Evolutionary conservation across 148 eudicot species (phyloP), one percentile per base, ranked within the genome.

Genomic region (Vaccinium macrocarpon): DNA sequence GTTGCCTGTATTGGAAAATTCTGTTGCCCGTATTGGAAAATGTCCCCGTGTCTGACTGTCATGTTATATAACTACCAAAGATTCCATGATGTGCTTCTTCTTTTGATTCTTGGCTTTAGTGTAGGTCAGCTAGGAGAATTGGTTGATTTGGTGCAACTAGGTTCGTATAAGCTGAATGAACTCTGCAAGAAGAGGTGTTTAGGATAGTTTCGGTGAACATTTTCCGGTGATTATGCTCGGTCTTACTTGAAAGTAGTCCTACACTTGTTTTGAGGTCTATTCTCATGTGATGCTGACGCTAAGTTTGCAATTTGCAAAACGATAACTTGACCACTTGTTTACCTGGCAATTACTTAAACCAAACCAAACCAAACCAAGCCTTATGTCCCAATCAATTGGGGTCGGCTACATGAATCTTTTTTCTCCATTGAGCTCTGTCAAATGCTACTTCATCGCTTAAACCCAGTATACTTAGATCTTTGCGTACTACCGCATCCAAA

Each of bases 151-250:
- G 85, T 89, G 56, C 92, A 89, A 78, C 81, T 89, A 3, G 91
- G 92, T 4, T 87, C 87, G 23, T 83, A 77, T 38, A 91, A 91
- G 64, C 68, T 89, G 86, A 89, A 91, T 73, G 87, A 91, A 78
- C 83, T 71, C 86, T 91, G 73, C 88, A 89, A n/a, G 89, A 89
- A 53, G 91, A 87, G 78, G 51, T 91, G 79, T 74, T 89, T 15
- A 80, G 82, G 61, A 89, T 90, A 90, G 76, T 87, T 59, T 84
- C 89, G 9, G 16, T 85, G 15, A 89, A 90, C 71, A 81, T 90
- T 52, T 90, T 89, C 53, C 78, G 89, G 51, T 73, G 85, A 59
- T 86, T 89, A 64, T 88, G 89, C 19, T 89, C 90, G 6, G 74
- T 78, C 11, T 25, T 85, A 4, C 88, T 85, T 84, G 90, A 88